Conservation (phyloP, 139 green algal genomes). For the Tetraselmis chui region DNA sequence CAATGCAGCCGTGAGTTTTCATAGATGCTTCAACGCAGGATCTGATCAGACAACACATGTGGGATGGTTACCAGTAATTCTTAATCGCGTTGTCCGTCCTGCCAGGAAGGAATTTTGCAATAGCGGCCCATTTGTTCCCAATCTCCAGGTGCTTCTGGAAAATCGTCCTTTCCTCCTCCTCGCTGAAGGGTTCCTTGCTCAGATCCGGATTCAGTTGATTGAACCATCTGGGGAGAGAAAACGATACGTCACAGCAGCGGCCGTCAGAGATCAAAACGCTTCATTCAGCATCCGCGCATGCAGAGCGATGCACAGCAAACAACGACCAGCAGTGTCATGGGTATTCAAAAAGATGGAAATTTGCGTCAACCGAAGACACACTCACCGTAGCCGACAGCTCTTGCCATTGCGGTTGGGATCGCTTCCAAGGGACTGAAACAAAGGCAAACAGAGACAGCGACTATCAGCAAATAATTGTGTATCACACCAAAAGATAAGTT, state of each 20-base stretch:
- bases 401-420: conserved; percentile 3
- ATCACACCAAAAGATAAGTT: no score
- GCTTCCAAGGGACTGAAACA: neutral
- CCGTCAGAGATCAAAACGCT: no score
- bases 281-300: neutral
- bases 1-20: no score
- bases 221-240: conserved; percentile 3
- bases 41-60: no score
- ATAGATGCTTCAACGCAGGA: no score
- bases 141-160: conserved; percentile 48
- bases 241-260: no score
- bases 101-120: conserved; percentile 61
- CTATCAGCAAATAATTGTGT: no score
- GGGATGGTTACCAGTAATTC: conserved; percentile 91
- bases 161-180: conserved; percentile 35
- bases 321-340: no score
- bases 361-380: neutral
- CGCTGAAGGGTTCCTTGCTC: conserved; percentile 34
- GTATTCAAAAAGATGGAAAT: no score
- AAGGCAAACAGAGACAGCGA: no score
- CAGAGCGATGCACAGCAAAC: neutral
- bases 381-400: neutral
- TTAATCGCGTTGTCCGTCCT: conserved; percentile 92
- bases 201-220: conserved; percentile 13
- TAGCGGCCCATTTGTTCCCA: conserved; percentile 77